A percentile compares a stretch with the other conserved stretches of the same genome.
These are phyloP conservation scores for Calonectria pauciramosa DNA, from an alignment of 2,329 filamentous ascomycete genomes.

Conservation along the genomic window DNA sequence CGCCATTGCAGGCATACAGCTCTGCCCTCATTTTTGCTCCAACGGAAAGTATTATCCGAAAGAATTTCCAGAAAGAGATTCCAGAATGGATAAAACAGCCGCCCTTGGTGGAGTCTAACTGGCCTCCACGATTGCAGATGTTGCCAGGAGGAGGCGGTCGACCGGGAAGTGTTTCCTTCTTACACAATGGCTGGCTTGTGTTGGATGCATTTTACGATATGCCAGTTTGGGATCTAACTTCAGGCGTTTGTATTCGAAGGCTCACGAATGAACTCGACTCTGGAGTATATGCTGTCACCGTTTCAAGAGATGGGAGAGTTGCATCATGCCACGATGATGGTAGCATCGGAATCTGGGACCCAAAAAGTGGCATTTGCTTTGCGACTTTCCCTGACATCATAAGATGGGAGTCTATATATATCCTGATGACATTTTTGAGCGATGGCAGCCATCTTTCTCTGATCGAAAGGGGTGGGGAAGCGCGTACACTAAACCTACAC, in stretches of 20 bases:
- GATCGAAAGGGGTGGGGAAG: background rate
- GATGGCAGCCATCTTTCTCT: background rate
- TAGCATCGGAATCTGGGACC: background rate
- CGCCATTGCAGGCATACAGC: slow-evolving; percentile 45
- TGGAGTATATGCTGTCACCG: background rate
- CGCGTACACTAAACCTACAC: background rate
- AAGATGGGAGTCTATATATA: background rate
- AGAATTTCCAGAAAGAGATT: background rate
- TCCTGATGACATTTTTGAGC: background rate
- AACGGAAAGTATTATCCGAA: background rate
- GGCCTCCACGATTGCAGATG: background rate
- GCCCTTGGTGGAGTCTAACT: background rate
- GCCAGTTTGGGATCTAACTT: background rate
- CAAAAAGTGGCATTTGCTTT: background rate
- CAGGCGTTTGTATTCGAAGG: background rate
- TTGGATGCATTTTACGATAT: background rate
- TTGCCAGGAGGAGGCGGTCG: background rate
- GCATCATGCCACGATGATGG: background rate
- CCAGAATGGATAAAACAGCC: background rate
- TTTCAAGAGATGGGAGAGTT: background rate
- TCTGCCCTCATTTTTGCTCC: slow-evolving; percentile 45
- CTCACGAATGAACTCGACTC: background rate
- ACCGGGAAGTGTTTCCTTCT: background rate
- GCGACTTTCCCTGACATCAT: background rate
- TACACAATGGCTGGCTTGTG: background rate